Percentiles rank a stretch among this genome's conserved stretches.
Evolutionary conservation across 148 eudicot genomes (phyloP).

Genomic region (Mesembryanthemum crystallinum): DNA sequence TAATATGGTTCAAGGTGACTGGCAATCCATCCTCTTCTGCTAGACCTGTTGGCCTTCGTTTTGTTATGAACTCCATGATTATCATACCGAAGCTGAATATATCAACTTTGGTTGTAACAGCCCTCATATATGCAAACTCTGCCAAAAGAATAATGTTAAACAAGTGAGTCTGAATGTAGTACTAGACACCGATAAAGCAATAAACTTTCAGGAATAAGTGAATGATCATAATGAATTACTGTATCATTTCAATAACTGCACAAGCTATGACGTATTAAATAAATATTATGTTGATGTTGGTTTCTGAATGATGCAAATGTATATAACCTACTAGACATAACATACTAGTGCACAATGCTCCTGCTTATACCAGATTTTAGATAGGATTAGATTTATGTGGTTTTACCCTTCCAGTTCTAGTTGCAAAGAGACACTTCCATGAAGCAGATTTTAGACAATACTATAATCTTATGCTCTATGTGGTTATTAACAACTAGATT

Average conservation of each 20-base stretch:
- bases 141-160: slow-evolving; percentile 20
- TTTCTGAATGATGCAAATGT: not conserved
- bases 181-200: not conserved
- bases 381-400: not conserved
- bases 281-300: not conserved
- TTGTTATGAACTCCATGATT: slow-evolving; percentile 71
- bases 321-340: not conserved
- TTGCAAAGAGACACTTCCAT: too few relatives aligned
- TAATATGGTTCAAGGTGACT: slow-evolving; percentile 61
- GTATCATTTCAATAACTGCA: not conserved
- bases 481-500: too few relatives aligned
- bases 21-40: slow-evolving; percentile 48
- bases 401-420: too few relatives aligned
- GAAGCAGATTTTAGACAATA: too few relatives aligned
- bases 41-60: slow-evolving; percentile 65
- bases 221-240: not conserved
- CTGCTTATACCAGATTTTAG: not conserved
- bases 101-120: slow-evolving; percentile 79
- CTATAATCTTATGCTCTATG: too few relatives aligned
- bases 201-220: not conserved
- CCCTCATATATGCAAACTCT: slow-evolving; percentile 89
- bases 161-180: not conserved
- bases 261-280: not conserved
- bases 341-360: too few relatives aligned
- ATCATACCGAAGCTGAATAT: slow-evolving; percentile 85